Conservation (phyloP, 495 filamentous ascomycete genomes). For the Jackrogersella multiformis region DNA sequence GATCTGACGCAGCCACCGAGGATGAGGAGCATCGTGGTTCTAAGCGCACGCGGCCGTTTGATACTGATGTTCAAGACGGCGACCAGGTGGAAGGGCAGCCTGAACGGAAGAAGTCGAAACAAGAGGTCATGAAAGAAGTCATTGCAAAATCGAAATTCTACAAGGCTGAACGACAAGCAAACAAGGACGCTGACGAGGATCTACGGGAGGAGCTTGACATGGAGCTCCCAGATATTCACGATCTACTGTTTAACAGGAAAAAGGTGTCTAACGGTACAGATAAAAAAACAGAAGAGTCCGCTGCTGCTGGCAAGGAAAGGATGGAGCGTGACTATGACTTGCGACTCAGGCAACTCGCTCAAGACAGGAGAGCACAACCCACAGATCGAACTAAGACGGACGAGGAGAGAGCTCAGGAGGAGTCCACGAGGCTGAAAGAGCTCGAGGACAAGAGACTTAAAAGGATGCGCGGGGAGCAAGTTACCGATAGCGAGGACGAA, state of each 20-base stretch:
- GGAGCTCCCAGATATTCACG: slow-evolving; percentile 80
- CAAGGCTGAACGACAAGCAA: slow-evolving; percentile 90
- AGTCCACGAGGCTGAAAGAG: slow-evolving; percentile 75
- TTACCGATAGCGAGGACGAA: slow-evolving; percentile 55
- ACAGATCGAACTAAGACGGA: slow-evolving; percentile 89
- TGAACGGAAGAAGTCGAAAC: slow-evolving; percentile 87
- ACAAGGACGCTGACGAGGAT: slow-evolving; percentile 94
- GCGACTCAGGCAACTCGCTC: slow-evolving; percentile 78
- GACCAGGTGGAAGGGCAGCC: slow-evolving; percentile 65
- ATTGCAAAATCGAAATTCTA: slow-evolving; percentile 96
- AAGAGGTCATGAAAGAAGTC: slow-evolving; percentile 96
- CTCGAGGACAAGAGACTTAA: slow-evolving; percentile 79
- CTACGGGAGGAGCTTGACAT: slow-evolving; percentile 78
- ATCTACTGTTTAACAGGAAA: slow-evolving; percentile 63
- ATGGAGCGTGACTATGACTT: slow-evolving; percentile 81
- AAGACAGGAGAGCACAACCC: slow-evolving; percentile 83
- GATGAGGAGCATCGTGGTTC: slow-evolving; percentile 59
- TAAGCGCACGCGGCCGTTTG: slow-evolving; percentile 67
- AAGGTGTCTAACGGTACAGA: slow-evolving; percentile 16
- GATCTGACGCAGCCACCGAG: slow-evolving; percentile 57
- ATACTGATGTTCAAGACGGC: slow-evolving; percentile 53
- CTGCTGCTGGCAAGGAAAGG: slow-evolving; percentile 68
- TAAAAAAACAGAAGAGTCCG: slow-evolving; percentile 64
- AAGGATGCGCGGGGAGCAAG: slow-evolving; percentile 76
- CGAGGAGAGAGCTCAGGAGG: slow-evolving; percentile 82